Conservation (phyloP, 345 rosid species). For the Eucalyptus polyanthemos region DNA sequence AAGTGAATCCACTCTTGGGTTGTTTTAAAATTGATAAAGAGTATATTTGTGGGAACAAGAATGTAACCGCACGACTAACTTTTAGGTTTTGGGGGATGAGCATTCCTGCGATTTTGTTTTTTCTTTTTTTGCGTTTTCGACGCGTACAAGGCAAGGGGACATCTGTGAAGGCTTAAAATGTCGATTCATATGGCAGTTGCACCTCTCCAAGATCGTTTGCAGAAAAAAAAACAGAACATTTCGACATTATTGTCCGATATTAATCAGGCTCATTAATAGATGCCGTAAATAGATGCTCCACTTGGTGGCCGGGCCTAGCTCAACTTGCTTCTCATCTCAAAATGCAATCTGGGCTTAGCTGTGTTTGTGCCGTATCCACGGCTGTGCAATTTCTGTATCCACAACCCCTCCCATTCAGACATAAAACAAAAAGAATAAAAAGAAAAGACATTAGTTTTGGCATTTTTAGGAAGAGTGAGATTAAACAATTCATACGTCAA, state of each 20-base stretch:
- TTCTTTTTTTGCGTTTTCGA: not conserved
- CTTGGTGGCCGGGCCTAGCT: not conserved
- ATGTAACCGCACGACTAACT: too few relatives aligned
- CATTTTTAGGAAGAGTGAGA: too few relatives aligned
- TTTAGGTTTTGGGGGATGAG: too few relatives aligned
- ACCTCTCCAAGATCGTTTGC: not conserved
- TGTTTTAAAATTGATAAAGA: too few relatives aligned
- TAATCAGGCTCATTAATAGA: not conserved
- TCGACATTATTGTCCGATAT: not conserved
- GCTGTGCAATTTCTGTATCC: too few relatives aligned
- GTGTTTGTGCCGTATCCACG: too few relatives aligned
- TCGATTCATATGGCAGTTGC: not conserved
- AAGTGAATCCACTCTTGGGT: too few relatives aligned
- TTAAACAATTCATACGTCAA: too few relatives aligned
- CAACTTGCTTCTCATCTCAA: not conserved
- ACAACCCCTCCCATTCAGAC: too few relatives aligned
- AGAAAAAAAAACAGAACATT: not conserved
- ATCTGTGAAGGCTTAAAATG: not conserved
- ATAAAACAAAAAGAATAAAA: too few relatives aligned
- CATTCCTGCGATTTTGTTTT: not conserved
- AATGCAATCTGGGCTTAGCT: not conserved
- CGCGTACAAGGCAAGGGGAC: not conserved
- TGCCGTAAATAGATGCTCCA: not conserved
- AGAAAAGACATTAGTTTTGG: too few relatives aligned
- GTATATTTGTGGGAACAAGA: too few relatives aligned